Percentiles rank a stretch among this genome's conserved stretches.
These are phyloP conservation scores for Acanthamoeba culbertsoni DNA, from an alignment of 208 protist genomes.

Conservation along the genomic window DNA sequence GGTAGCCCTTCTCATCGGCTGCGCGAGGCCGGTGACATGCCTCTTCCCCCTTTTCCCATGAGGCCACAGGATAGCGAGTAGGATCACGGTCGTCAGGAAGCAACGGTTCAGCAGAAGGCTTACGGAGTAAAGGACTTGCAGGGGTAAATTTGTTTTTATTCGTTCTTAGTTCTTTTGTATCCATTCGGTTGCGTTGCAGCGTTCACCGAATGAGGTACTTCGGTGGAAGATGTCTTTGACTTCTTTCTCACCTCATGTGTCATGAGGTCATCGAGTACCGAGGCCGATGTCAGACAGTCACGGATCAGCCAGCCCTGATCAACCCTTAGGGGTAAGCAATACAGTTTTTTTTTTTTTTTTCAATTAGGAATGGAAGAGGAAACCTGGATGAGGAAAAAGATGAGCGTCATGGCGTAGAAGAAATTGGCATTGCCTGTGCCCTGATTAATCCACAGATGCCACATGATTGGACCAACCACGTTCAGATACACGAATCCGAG, in stretches of 20 bases:
- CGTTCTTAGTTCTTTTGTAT: too few relatives aligned
- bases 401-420: slow-evolving; percentile 56
- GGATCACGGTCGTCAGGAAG: too few relatives aligned
- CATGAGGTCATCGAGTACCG: slow-evolving; percentile 10
- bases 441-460: slow-evolving; percentile 59
- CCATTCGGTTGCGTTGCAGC: neutral
- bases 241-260: neutral
- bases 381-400: slow-evolving; percentile 52
- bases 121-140: too few relatives aligned
- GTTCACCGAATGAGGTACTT: neutral
- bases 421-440: slow-evolving; percentile 58
- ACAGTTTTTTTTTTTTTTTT: too few relatives aligned
- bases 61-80: too few relatives aligned
- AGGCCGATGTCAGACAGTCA: slow-evolving; percentile 47
- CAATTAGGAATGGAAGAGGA: neutral
- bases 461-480: slow-evolving; percentile 49
- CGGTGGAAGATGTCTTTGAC: neutral
- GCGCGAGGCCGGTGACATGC: too few relatives aligned
- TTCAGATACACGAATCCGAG: slow-evolving; percentile 47
- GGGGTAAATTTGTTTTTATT: too few relatives aligned
- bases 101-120: too few relatives aligned
- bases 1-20: too few relatives aligned
- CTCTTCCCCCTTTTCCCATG: too few relatives aligned
- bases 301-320: slow-evolving; percentile 53
- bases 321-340: neutral